Percentiles rank a stretch among this genome's conserved stretches.
These are phyloP conservation scores for Epicoccum sorghinum DNA, from an alignment of 2,329 filamentous ascomycete genomes.

Conservation along the genomic window DNA sequence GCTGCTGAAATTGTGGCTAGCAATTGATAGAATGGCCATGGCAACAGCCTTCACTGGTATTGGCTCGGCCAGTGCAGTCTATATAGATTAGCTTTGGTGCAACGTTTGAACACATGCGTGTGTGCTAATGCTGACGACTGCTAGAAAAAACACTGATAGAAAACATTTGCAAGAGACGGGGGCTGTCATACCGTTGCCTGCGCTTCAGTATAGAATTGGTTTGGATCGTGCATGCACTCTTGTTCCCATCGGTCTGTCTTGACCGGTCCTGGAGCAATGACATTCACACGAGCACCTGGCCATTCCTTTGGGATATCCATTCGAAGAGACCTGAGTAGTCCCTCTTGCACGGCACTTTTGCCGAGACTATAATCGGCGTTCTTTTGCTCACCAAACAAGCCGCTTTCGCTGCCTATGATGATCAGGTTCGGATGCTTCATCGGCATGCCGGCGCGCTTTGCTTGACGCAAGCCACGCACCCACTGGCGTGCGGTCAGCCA, in stretches of 20 bases:
- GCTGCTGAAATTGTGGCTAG: conserved; percentile 54
- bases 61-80: conserved; percentile 48
- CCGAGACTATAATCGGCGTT: conserved; percentile 54
- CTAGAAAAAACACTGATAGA: neutral
- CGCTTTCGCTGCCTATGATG: conserved; percentile 55
- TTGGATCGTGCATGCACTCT: conserved; percentile 48
- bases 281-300: conserved; percentile 52
- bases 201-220: conserved; percentile 50
- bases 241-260: conserved; percentile 52
- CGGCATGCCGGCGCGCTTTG: conserved; percentile 20
- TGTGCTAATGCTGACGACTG: neutral
- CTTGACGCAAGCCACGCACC: conserved; percentile 47
- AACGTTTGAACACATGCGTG: neutral
- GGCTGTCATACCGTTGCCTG: conserved; percentile 49
- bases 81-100: conserved; percentile 5
- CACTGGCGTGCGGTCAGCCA: conserved; percentile 51
- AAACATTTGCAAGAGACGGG: neutral
- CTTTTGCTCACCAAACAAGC: conserved; percentile 51
- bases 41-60: conserved; percentile 51
- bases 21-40: conserved; percentile 53
- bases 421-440: conserved; percentile 48
- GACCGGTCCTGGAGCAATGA: conserved; percentile 55
- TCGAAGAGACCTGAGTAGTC: conserved; percentile 51
- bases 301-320: conserved; percentile 50
- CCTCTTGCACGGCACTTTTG: conserved; percentile 55